Conservation (phyloP, 805 yeast species). For the Saccharomyces eubayanus region DNA sequence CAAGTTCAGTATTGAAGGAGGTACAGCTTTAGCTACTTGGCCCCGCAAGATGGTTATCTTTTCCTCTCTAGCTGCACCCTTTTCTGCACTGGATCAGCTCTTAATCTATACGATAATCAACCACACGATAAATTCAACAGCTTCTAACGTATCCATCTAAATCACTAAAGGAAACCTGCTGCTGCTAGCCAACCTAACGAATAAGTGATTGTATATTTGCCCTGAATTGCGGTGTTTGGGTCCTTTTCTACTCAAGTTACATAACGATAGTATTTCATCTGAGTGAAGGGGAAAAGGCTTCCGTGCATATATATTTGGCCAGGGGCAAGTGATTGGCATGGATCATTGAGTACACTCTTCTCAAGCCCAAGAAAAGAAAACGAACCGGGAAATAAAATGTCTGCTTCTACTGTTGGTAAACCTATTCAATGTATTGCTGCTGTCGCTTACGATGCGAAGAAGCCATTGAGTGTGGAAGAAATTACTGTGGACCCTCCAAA, state of each 20-base stretch:
- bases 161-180: too few species aligned
- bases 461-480: conserved; percentile 74
- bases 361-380: background rate
- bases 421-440: conserved; percentile 89
- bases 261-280: background rate
- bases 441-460: conserved; percentile 92
- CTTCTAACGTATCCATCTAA: too few species aligned
- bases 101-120: too few species aligned
- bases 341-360: background rate
- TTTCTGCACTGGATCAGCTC: too few species aligned
- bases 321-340: background rate
- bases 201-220: background rate
- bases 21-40: too few species aligned
- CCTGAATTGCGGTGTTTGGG: background rate
- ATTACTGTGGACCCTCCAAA: conserved; percentile 88
- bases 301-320: background rate
- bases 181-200: too few species aligned
- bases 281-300: background rate
- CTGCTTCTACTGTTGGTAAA: conserved; percentile 26
- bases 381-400: background rate
- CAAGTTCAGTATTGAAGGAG: too few species aligned
- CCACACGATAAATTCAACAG: too few species aligned
- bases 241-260: background rate
- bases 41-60: too few species aligned
- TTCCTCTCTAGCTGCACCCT: too few species aligned